phyloP scores from a whole-genome alignment of 768 basidiomycete species.

The Mycena belliarum region DNA sequence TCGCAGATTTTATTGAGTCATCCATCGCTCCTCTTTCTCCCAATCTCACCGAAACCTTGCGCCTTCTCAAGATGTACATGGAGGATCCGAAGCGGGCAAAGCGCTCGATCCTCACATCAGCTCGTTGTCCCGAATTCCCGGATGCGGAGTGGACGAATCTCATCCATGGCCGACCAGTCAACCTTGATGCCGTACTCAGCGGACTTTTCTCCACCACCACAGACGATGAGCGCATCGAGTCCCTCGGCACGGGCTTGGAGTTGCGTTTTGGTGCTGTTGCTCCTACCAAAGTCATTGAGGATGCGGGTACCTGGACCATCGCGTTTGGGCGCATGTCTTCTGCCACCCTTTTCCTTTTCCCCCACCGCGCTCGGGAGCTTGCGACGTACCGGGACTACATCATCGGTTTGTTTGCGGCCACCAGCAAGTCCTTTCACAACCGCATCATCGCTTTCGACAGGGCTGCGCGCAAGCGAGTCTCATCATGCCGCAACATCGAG shows the following conservation, averaged over 20 bases:
- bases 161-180: too few relatives aligned
- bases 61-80: too few relatives aligned
- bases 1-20: background rate
- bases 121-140: too few relatives aligned
- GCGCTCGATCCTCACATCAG: too few relatives aligned
- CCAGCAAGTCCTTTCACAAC: background rate
- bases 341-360: constrained; percentile 2
- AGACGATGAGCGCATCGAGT: constrained; percentile 4
- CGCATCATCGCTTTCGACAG: constrained; percentile 14
- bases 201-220: too few relatives aligned
- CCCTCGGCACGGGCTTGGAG: constrained; percentile 11
- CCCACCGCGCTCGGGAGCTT: constrained; percentile 7
- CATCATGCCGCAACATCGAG: background rate
- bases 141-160: too few relatives aligned
- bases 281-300: constrained; percentile 1
- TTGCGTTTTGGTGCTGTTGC: constrained; percentile 10
- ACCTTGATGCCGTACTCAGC: too few relatives aligned
- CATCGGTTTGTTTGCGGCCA: background rate
- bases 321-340: background rate
- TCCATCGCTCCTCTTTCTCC: background rate
- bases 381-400: background rate
- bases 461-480: constrained; percentile 4
- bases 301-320: constrained; percentile 13
- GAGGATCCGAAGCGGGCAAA: too few relatives aligned
- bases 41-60: too few relatives aligned